Base-by-base conservation (phyloP, 2,329 filamentous ascomycete genomes). In the Cytospora piceae region DNA sequence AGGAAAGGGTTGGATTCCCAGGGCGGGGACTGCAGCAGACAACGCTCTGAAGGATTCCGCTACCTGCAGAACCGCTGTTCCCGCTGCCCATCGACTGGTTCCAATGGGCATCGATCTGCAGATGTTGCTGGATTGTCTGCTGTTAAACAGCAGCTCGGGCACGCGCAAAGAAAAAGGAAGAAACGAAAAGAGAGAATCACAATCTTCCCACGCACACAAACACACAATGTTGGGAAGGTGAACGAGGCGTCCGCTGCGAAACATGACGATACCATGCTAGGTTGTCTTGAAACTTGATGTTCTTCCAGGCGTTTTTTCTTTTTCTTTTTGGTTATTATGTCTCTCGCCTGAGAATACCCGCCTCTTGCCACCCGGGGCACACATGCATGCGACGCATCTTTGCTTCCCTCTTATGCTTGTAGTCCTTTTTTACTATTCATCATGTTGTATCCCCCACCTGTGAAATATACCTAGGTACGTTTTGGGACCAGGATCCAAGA, bases 21-120 rank as follows among this genome's bases (percentile, higher is more conserved):
- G 51, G 58, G 46, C 42, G 42, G 34, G 42, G 42, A 24, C 31
- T 37, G 58, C 58, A 60, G 58, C 37, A 39, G 37, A 39, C 12
- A 60, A 60, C 12, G 32, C 29, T 61, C 20, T 42, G 58, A 53
- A 61, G 58, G 58, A 61, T 61, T 53, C 17, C 15, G 58, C 46
- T 61, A 39, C 49, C 58, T 61, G 58, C 49, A 61, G 27, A 17
- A 27, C 2, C 22, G 12, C 58, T 37, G 58, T 53, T 4, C 31
- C 42, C 8, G n/a, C 42, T 46, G 20, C 42, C 20, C 20, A 22
- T 15, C 42, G 42, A n/a, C 12, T 39, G 20, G 7, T 46, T 22
- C 7, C 42, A 46, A 22, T 11, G 42, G 7, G 20, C 20, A n/a
- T 22, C 46, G 46, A 24, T 20, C 49, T 53, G 59, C 59, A 61